A percentile compares a stretch with the other conserved stretches of the same genome.
These are phyloP conservation scores for Amniculicola lignicola DNA, from an alignment of 495 filamentous ascomycete species.

Conservation along the genomic window DNA sequence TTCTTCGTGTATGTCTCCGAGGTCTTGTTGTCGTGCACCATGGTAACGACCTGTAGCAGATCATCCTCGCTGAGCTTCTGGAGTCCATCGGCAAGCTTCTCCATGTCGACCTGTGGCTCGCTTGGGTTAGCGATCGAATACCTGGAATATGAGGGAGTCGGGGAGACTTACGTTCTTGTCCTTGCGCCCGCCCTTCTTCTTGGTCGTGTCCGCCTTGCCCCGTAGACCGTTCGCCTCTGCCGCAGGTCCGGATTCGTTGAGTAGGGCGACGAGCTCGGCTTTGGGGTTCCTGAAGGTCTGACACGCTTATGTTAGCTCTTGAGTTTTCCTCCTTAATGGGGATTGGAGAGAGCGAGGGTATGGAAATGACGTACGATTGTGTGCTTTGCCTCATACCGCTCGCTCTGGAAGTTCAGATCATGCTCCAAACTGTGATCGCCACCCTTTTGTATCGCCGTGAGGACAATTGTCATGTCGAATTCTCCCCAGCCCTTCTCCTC, in stretches of 20 bases:
- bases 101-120: constrained; percentile 70
- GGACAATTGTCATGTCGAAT: constrained; percentile 88
- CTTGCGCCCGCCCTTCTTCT: constrained; percentile 71
- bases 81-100: constrained; percentile 94
- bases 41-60: constrained; percentile 88
- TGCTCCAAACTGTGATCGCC: constrained; percentile 78
- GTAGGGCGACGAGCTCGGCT: constrained; percentile 65
- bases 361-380: constrained; percentile 55
- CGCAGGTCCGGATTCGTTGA: constrained; percentile 75
- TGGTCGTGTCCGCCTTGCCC: constrained; percentile 57
- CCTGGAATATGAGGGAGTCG: background rate
- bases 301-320: too few relatives aligned
- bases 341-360: too few relatives aligned
- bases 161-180: constrained; percentile 61
- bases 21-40: constrained; percentile 95
- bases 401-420: constrained; percentile 85
- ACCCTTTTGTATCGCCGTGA: constrained; percentile 76
- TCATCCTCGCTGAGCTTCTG: constrained; percentile 82
- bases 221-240: constrained; percentile 59
- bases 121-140: background rate
- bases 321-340: too few relatives aligned
- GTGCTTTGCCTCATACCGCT: constrained; percentile 82
- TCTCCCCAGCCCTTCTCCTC: constrained; percentile 97
- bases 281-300: constrained; percentile 88
- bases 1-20: constrained; percentile 93